Percentiles rank a stretch among this genome's conserved stretches.
phyloP scores from a whole-genome alignment of 108 stramenopile species.

The Discostella pseudostelligera region DNA sequence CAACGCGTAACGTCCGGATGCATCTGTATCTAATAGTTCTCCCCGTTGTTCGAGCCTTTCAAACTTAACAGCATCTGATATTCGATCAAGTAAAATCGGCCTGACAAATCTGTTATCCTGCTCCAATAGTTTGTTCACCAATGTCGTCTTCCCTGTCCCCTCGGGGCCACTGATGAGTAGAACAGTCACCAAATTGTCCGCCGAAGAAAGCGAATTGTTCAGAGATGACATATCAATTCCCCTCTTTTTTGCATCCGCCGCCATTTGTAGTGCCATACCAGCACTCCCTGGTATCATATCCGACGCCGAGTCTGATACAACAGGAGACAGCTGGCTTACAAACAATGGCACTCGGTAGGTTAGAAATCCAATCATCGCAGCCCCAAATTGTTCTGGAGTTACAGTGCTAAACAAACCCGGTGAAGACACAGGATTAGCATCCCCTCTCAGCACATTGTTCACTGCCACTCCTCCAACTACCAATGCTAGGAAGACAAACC shows the following conservation, averaged over 20 bases:
- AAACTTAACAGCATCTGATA: conserved; percentile 55
- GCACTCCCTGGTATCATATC: conserved; percentile 42
- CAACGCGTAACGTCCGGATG: conserved; percentile 56
- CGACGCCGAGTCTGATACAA: conserved; percentile 47
- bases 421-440: conserved; percentile 37
- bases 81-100: conserved; percentile 50
- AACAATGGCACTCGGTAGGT: conserved; percentile 84
- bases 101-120: conserved; percentile 46
- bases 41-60: conserved; percentile 55
- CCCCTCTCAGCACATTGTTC: conserved; percentile 51
- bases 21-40: conserved; percentile 62
- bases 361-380: conserved; percentile 78
- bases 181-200: conserved; percentile 51
- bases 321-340: conserved; percentile 61
- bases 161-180: conserved; percentile 80
- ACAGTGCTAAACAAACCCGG: conserved; percentile 55
- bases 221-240: conserved; percentile 14
- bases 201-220: neutral
- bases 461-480: conserved; percentile 66
- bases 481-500: conserved; percentile 69
- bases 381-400: conserved; percentile 72
- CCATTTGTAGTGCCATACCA: conserved; percentile 26
- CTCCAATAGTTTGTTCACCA: conserved; percentile 68
- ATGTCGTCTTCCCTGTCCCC: conserved; percentile 66
- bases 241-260: conserved; percentile 22